These are phyloP conservation scores for Chytriomyces confervae DNA, from an alignment of 192 early-diverging fungal genomes.

Conservation along the genomic window DNA sequence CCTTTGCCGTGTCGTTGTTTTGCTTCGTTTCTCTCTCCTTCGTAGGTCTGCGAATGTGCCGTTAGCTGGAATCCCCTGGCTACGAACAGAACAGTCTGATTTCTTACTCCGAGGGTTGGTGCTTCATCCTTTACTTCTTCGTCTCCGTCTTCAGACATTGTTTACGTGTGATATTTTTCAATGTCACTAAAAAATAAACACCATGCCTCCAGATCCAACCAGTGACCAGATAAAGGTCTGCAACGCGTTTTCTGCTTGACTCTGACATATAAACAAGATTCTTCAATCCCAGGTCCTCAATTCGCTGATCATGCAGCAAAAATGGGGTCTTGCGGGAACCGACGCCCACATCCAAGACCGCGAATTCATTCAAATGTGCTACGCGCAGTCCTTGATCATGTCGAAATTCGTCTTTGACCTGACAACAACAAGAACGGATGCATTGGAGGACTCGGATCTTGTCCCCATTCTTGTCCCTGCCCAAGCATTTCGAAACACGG, in stretches of 20 bases:
- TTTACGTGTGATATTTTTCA: neutral
- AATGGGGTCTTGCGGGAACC: constrained; percentile 3
- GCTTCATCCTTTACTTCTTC: constrained; percentile 51
- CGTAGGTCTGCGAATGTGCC: constrained; percentile 50
- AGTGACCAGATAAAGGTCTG: neutral
- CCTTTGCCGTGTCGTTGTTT: constrained; percentile 63
- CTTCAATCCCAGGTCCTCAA: neutral
- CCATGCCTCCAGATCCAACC: neutral
- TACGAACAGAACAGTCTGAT: neutral
- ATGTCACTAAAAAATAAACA: too few relatives aligned
- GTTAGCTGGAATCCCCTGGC: neutral
- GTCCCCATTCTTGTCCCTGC: neutral
- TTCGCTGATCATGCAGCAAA: neutral
- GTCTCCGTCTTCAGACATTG: constrained; percentile 60
- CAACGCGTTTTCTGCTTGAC: neutral
- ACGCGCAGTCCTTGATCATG: constrained; percentile 17
- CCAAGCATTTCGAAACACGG: constrained; percentile 25
- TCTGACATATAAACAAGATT: neutral
- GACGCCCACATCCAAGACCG: neutral
- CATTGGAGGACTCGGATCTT: neutral
- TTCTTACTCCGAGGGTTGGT: constrained; percentile 55
- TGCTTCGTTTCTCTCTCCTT: constrained; percentile 59
- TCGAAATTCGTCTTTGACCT: too few relatives aligned
- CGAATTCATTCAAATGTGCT: constrained; percentile 30
- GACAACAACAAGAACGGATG: neutral